Percentiles rank a stretch among this genome's conserved stretches.
These are phyloP conservation scores for Suhomyces panamericanus DNA, from an alignment of 1,139 yeast genomes.

Conservation along the genomic window DNA sequence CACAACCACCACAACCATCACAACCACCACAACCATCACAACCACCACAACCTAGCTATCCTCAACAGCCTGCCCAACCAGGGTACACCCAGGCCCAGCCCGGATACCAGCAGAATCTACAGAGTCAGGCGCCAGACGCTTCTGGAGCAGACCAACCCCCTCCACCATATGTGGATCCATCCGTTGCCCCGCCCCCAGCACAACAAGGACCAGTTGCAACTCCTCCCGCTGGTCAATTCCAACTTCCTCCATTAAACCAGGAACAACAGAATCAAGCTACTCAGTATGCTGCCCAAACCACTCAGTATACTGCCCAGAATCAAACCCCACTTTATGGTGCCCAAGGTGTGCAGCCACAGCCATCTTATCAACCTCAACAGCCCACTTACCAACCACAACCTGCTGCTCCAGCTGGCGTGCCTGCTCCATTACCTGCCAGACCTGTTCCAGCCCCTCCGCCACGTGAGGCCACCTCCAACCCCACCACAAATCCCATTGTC, in stretches of 20 bases:
- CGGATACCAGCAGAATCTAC: background rate
- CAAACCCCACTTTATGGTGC: background rate
- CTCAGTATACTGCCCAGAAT: background rate
- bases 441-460: slow-evolving; percentile 2
- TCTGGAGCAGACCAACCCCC: background rate
- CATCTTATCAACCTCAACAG: background rate
- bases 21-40: background rate
- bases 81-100: background rate
- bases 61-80: slow-evolving; percentile 2
- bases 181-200: no score
- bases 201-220: no score
- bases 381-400: background rate
- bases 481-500: slow-evolving; percentile 8
- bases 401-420: background rate
- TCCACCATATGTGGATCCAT: background rate
- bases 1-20: slow-evolving; percentile 2
- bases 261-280: background rate
- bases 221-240: background rate
- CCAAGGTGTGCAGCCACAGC: background rate
- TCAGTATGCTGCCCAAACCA: background rate
- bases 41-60: background rate
- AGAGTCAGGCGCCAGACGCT: background rate
- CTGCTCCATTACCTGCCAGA: background rate
- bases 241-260: background rate
- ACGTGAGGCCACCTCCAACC: background rate